Conservation (phyloP, 2,329 filamentous ascomycete species). For the Fusarium sp. region DNA sequence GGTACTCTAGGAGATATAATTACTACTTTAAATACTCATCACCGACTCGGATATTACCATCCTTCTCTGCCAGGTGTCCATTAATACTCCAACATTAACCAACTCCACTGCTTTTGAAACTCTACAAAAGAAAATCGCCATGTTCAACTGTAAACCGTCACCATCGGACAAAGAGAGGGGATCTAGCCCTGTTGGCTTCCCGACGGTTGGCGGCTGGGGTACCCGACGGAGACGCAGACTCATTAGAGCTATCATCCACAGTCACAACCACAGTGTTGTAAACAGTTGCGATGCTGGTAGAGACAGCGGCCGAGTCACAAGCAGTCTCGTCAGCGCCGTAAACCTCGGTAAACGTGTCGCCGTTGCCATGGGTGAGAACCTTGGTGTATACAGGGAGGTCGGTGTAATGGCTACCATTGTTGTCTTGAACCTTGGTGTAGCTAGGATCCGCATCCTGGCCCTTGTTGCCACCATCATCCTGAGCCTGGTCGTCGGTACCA, state of each 20-base stretch:
- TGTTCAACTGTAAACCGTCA: constrained; percentile 7
- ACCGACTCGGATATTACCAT: constrained; percentile 15
- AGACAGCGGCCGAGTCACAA: constrained; percentile 41
- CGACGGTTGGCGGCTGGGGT: constrained; percentile 9
- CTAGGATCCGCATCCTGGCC: constrained; percentile 16
- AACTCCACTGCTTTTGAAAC: constrained; percentile 12
- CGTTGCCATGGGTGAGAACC: constrained; percentile 25
- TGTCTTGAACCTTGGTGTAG: constrained; percentile 23
- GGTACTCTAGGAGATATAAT: constrained; percentile 13
- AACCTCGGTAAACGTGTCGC: constrained; percentile 24
- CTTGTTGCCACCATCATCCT: constrained; percentile 5
- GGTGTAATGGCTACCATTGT: constrained; percentile 11
- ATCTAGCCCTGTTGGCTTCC: constrained; percentile 23
- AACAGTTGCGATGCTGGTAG: constrained; percentile 49
- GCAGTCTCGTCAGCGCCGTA: constrained; percentile 27
- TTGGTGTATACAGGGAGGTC: constrained; percentile 33
- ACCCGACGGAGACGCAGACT: constrained; percentile 20
- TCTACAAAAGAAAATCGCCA: constrained; percentile 9
- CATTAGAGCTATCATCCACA: constrained; percentile 22
- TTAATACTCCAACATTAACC: constrained; percentile 6
- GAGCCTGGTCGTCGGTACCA: constrained; percentile 8
- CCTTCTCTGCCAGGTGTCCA: constrained; percentile 5
- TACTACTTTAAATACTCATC: constrained; percentile 27
- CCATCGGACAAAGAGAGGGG: constrained; percentile 28
- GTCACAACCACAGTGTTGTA: constrained; percentile 54